Evolutionary conservation across 768 basidiomycete species (phyloP).

Genomic region (Leucocoprinus leucothites): DNA sequence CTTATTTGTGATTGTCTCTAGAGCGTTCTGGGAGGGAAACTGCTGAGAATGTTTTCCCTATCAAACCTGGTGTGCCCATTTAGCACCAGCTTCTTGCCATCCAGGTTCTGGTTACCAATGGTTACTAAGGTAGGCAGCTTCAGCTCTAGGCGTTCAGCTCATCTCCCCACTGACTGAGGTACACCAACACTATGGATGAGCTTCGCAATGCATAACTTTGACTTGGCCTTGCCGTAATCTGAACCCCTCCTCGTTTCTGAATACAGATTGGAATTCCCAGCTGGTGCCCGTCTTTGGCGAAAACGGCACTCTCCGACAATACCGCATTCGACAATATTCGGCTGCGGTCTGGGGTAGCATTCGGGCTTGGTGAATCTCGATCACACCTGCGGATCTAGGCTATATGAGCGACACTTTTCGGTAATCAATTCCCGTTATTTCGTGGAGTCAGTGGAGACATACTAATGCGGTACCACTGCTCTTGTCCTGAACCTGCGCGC

Average conservation of each 20-base stretch:
- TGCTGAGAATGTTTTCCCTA: too few relatives aligned
- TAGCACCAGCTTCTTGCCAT: too few relatives aligned
- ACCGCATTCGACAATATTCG: too few relatives aligned
- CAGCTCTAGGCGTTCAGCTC: too few relatives aligned
- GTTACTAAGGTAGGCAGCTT: neutral
- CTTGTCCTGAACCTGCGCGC: neutral
- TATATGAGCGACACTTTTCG: neutral
- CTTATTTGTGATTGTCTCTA: too few relatives aligned
- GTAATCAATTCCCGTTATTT: neutral
- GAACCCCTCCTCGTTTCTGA: neutral
- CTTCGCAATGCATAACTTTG: neutral
- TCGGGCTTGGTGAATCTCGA: neutral
- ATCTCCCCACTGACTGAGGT: too few relatives aligned
- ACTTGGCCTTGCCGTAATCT: neutral
- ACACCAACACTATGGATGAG: neutral
- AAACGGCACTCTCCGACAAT: too few relatives aligned
- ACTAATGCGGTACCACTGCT: neutral
- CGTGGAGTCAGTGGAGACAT: conserved; percentile 5
- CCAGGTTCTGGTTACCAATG: too few relatives aligned
- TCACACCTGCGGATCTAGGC: neutral
- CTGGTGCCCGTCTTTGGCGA: too few relatives aligned
- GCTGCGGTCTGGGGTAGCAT: neutral
- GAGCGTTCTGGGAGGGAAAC: too few relatives aligned
- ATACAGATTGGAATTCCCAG: too few relatives aligned
- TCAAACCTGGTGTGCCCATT: too few relatives aligned